A percentile compares a stretch with the other conserved stretches of the same genome.
Evolutionary conservation across 768 basidiomycete species (phyloP).

Genomic region (Termitomyces sp.): DNA sequence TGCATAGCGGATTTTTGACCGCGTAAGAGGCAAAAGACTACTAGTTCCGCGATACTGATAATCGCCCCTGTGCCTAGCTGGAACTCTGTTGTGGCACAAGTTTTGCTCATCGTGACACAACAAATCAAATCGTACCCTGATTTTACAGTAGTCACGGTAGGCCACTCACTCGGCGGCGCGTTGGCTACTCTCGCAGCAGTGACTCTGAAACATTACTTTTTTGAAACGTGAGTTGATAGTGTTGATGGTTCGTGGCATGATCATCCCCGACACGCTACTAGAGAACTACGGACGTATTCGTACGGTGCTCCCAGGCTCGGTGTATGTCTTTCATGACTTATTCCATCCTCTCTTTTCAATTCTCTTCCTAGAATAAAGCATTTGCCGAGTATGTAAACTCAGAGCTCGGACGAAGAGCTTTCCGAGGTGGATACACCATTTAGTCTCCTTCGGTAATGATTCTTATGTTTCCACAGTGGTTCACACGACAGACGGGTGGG

Average conservation of each 20-base stretch:
- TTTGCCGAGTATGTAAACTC: constrained; percentile 42
- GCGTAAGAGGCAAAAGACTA: constrained; percentile 26
- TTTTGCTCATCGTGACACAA: constrained; percentile 2
- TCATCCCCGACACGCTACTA: constrained; percentile 7
- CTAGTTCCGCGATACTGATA: neutral
- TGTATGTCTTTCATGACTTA: constrained; percentile 22
- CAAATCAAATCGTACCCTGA: neutral
- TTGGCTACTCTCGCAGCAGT: constrained; percentile 45
- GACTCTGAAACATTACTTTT: constrained; percentile 36
- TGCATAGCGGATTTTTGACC: constrained; percentile 47
- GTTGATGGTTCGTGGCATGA: neutral
- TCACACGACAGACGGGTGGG: constrained; percentile 44
- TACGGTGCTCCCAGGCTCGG: constrained; percentile 48
- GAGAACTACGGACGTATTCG: constrained; percentile 37
- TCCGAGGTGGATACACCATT: constrained; percentile 30
- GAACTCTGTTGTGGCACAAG: constrained; percentile 28
- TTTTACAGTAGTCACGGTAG: constrained; percentile 34
- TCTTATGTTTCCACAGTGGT: constrained; percentile 30
- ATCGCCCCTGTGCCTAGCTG: constrained; percentile 30
- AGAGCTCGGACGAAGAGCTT: constrained; percentile 32
- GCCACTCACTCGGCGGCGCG: constrained; percentile 53
- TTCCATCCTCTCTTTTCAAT: neutral
- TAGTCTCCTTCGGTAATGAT: neutral
- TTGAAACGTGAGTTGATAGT: constrained; percentile 22
- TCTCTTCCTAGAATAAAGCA: constrained; percentile 31